Evolutionary conservation across 257 asterid genomes (phyloP).

Genomic region (Gynochthodes officinalis): DNA sequence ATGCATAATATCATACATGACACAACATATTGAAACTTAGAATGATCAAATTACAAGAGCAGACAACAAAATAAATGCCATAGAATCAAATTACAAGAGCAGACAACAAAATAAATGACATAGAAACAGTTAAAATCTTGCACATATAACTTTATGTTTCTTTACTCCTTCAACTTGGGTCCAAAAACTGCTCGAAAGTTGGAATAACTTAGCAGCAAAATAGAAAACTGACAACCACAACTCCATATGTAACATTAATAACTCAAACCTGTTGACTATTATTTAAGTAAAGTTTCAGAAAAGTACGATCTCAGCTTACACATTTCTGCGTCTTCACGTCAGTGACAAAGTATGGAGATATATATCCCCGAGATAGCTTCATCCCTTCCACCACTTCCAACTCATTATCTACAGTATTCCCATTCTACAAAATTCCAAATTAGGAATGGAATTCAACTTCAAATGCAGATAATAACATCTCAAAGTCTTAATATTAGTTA

Average conservation of each 20-base stretch:
- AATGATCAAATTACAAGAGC: not conserved
- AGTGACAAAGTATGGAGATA: slow-evolving; percentile 85
- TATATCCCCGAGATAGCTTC: slow-evolving; percentile 88
- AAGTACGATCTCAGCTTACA: slow-evolving; percentile 44
- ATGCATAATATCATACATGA: not conserved
- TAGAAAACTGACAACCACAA: not conserved
- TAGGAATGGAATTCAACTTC: slow-evolving; percentile 9
- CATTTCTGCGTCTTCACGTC: slow-evolving; percentile 67
- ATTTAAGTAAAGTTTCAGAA: slow-evolving; percentile 7
- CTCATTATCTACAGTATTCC: slow-evolving; percentile 78
- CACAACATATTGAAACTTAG: not conserved
- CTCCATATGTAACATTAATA: not conserved
- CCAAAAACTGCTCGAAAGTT: too few relatives aligned
- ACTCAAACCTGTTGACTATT: slow-evolving; percentile 6
- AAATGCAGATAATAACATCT: slow-evolving; percentile 8
- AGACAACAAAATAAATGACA: not conserved
- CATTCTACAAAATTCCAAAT: slow-evolving; percentile 48
- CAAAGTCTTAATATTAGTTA: slow-evolving; percentile 11
- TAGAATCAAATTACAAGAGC: not conserved
- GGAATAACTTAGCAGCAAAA: not conserved
- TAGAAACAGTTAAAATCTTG: not conserved
- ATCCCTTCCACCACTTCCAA: slow-evolving; percentile 97
- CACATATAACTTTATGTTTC: not conserved
- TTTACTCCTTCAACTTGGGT: not conserved
- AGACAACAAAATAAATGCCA: not conserved